Percentiles rank a stretch among this genome's conserved stretches.
phyloP scores from a whole-genome alignment of 805 yeast genomes.

The Cyberlindnera xishuangbannaensis region DNA sequence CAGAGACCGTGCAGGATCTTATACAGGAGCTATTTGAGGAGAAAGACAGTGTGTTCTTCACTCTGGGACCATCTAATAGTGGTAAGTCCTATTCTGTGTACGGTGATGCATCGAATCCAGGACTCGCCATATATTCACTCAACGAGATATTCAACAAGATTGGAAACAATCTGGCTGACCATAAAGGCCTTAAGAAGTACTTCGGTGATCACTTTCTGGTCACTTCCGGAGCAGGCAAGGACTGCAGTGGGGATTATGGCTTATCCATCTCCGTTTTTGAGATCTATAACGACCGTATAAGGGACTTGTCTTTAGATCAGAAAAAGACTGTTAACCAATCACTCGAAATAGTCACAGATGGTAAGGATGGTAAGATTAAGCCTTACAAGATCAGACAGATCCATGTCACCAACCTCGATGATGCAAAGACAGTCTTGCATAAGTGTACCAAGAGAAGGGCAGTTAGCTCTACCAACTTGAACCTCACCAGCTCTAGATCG shows the following conservation, averaged over 20 bases:
- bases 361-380: slow-evolving; percentile 37
- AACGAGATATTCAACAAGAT: slow-evolving; percentile 30
- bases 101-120: slow-evolving; percentile 32
- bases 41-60: slow-evolving; percentile 39
- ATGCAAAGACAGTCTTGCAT: slow-evolving; percentile 33
- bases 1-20: slow-evolving; percentile 19
- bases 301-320: slow-evolving; percentile 31
- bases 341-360: slow-evolving; percentile 38
- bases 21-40: slow-evolving; percentile 22
- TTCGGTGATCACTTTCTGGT: slow-evolving; percentile 23
- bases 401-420: slow-evolving; percentile 31
- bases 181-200: slow-evolving; percentile 13
- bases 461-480: slow-evolving; percentile 38
- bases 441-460: slow-evolving; percentile 36
- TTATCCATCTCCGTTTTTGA: slow-evolving; percentile 49
- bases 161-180: slow-evolving; percentile 16
- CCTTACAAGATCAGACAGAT: slow-evolving; percentile 38
- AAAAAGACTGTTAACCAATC: slow-evolving; percentile 25
- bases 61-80: slow-evolving; percentile 49
- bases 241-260: slow-evolving; percentile 26
- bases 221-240: slow-evolving; percentile 17
- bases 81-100: slow-evolving; percentile 41
- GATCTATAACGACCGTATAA: slow-evolving; percentile 41
- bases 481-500: slow-evolving; percentile 42
- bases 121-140: slow-evolving; percentile 31